Evolutionary conservation across 306 rosid genomes (phyloP), one percentile per base, ranked within the genome.

Genomic region (Sechiopsis laciniata): DNA sequence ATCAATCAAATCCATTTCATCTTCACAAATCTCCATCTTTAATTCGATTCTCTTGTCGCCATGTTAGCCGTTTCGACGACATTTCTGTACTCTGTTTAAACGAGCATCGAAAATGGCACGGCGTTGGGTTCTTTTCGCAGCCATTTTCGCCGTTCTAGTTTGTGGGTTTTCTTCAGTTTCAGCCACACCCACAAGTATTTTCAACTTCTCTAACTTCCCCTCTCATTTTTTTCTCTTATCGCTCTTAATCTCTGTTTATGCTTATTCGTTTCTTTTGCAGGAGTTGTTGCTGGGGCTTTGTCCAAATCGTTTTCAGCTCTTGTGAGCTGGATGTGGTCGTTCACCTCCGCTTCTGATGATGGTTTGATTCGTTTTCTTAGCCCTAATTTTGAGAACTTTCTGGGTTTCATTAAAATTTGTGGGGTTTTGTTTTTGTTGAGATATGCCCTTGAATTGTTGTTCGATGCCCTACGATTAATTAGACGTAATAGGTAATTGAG

Each of bases 241-340:
- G 11, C 24, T 57, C 21, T 56, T 73, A 14, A 57, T 40, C 54
- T 71, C 22, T 74, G 71, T 29, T 77, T 35, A 20, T 17, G 71
- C 63, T 24, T 74, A 74, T 78, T 77, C 62, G 58, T 60, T 75
- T 70, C 54, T 72, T 71, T 60, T 17, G 82, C 95, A 94, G 97
- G 82, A 78, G 80, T 91, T 84, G 78, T 89, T 19, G 88, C 89
- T 61, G 92, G 90, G 67, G 75, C 86, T 82, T 91, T 89, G 60
- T 78, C 99, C 61, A 94, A 94, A 78, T 88, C 87, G 80, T 88
- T 82, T 66, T 89, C 99, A 73, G 79, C 92, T 74, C 85, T 94
- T 73, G 56, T 94, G 52, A 89, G 82, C 75, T 86, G 94, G 92
- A 78, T 94, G 10, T 87, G 90, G 95, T 81, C 96, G 16, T 78